These are phyloP conservation scores for Emergomyces orientalis DNA, from an alignment of 2,329 filamentous ascomycete species.

Conservation along the genomic window DNA sequence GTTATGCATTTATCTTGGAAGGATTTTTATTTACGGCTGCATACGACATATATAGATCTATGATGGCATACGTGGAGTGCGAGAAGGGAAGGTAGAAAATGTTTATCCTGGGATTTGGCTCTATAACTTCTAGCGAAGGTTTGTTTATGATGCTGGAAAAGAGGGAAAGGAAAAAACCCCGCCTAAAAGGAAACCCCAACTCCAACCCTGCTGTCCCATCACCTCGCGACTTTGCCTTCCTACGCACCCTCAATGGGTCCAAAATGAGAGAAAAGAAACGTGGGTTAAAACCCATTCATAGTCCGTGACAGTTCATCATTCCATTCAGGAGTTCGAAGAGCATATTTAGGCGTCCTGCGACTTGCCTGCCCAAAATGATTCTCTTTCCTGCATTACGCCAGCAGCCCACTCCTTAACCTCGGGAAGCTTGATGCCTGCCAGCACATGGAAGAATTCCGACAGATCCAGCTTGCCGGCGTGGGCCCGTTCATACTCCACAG, in stretches of 20 bases:
- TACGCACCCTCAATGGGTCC: background rate
- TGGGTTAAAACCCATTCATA: background rate
- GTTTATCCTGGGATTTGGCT: background rate
- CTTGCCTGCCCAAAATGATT: slow-evolving; percentile 57
- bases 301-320: background rate
- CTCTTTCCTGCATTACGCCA: slow-evolving; percentile 66
- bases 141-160: background rate
- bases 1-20: background rate
- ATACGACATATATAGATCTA: background rate
- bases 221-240: background rate
- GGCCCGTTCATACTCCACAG: slow-evolving; percentile 86
- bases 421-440: slow-evolving; percentile 59
- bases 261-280: background rate
- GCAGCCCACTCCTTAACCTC: slow-evolving; percentile 75
- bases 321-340: background rate
- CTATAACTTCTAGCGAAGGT: background rate
- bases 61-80: background rate
- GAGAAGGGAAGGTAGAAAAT: background rate
- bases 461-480: slow-evolving; percentile 60
- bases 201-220: background rate
- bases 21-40: background rate
- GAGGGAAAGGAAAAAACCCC: background rate
- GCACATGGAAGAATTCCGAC: slow-evolving; percentile 77
- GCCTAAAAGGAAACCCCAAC: background rate
- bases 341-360: slow-evolving; percentile 15